These are phyloP conservation scores for Xylaria polymorpha DNA, from an alignment of 2,329 filamentous ascomycete genomes.

Conservation along the genomic window DNA sequence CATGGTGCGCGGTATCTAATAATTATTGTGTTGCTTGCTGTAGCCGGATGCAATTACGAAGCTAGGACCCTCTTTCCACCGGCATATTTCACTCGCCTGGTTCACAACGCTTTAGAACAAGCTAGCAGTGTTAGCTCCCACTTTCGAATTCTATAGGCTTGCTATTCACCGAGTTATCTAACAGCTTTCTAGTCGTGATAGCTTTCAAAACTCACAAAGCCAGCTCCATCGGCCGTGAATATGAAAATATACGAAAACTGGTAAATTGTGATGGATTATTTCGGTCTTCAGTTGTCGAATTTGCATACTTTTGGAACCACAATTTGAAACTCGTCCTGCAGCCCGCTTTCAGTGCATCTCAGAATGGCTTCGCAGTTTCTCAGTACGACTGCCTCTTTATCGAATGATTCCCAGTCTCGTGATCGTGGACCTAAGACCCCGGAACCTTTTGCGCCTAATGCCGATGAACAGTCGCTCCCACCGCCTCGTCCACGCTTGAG, in stretches of 20 bases:
- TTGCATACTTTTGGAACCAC: constrained; percentile 29
- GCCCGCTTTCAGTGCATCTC: constrained; percentile 20
- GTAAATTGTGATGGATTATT: constrained; percentile 37
- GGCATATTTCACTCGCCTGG: constrained; percentile 15
- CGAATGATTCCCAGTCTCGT: constrained; percentile 56
- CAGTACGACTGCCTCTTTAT: constrained; percentile 55
- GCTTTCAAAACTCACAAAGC: constrained; percentile 4
- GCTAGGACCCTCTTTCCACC: constrained; percentile 5
- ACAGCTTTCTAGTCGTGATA: constrained; percentile 23
- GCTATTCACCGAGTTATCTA: constrained; percentile 15
- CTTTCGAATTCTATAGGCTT: constrained; percentile 1
- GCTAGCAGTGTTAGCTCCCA: constrained; percentile 17
- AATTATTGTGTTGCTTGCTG: constrained; percentile 14
- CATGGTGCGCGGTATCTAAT: constrained; percentile 29
- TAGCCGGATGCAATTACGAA: constrained; percentile 8
- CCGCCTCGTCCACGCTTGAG: constrained; percentile 65
- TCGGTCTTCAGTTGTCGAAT: constrained; percentile 27
- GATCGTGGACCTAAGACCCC: constrained; percentile 61
- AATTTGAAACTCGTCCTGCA: constrained; percentile 18
- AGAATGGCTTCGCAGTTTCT: constrained; percentile 60
- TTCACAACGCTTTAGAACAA: constrained; percentile 10
- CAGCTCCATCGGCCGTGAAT: constrained; percentile 31
- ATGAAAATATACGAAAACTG: constrained; percentile 22
- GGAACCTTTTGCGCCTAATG: constrained; percentile 58
- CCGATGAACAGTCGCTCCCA: constrained; percentile 55